phyloP scores from a whole-genome alignment of 768 basidiomycete genomes.

The Amanita pseudoporphyria region DNA sequence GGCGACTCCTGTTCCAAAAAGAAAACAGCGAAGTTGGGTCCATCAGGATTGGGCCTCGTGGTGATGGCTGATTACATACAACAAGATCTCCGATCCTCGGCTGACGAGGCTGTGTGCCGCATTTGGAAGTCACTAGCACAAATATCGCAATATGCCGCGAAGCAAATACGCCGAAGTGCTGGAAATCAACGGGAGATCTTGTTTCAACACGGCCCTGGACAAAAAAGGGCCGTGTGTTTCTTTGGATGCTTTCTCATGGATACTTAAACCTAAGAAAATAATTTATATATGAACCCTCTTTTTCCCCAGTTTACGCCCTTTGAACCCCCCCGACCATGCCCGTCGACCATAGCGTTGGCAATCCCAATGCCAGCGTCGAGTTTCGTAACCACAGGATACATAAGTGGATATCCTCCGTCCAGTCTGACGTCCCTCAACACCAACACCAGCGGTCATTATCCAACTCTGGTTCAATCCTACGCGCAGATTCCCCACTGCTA shows the following conservation, averaged over 20 bases:
- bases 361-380: neutral
- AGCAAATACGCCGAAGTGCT: neutral
- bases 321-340: neutral
- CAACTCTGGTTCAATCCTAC: neutral
- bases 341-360: neutral
- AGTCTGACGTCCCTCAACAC: neutral
- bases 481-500: slow-evolving; percentile 7
- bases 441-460: neutral
- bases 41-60: neutral
- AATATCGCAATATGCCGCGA: neutral
- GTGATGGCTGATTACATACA: slow-evolving; percentile 1
- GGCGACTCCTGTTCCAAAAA: neutral
- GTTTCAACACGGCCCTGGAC: neutral
- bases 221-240: neutral
- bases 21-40: neutral
- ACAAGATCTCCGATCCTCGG: slow-evolving; percentile 1
- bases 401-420: slow-evolving; percentile 4
- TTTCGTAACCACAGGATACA: neutral
- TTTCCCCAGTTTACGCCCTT: neutral
- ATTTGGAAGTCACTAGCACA: neutral
- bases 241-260: slow-evolving; percentile 1
- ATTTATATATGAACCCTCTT: neutral
- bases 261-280: neutral
- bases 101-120: too few species aligned
- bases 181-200: neutral